A percentile compares a stretch with the other conserved stretches of the same genome.
These are phyloP conservation scores for Fomitopsis serialis DNA, from an alignment of 768 basidiomycete genomes.

Conservation along the genomic window DNA sequence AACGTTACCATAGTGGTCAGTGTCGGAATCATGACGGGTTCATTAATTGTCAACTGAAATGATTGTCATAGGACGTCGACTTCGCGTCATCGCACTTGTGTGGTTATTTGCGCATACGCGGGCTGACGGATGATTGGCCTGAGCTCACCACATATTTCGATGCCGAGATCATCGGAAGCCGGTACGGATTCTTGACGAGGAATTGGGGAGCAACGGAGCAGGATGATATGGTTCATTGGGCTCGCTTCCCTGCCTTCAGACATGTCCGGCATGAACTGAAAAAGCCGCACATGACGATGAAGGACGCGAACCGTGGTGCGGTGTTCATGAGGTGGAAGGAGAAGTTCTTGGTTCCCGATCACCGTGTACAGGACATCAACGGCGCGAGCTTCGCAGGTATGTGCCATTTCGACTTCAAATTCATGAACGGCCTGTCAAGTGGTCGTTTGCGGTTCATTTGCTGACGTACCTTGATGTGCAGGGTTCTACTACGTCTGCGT, in stretches of 20 bases:
- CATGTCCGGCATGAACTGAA: conserved; percentile 76
- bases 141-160: conserved; percentile 96
- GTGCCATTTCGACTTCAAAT: conserved; percentile 18
- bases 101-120: conserved; percentile 90
- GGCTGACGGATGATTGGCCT: conserved; percentile 91
- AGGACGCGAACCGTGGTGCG: conserved; percentile 64
- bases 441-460: neutral
- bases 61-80: conserved; percentile 69
- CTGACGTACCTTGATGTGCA: conserved; percentile 21
- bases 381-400: conserved; percentile 93
- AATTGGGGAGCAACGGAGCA: conserved; percentile 89
- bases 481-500: conserved; percentile 96
- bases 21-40: conserved; percentile 14
- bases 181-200: conserved; percentile 86
- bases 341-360: conserved; percentile 91
- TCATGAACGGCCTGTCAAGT: neutral
- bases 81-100: conserved; percentile 80
- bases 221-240: conserved; percentile 94
- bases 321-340: conserved; percentile 99
- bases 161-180: conserved; percentile 89
- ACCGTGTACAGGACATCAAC: conserved; percentile 88
- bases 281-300: conserved; percentile 74
- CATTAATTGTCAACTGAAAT: neutral
- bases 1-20: conserved; percentile 87
- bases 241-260: conserved; percentile 85